Percentiles rank a stretch among this genome's conserved stretches.
Conservation (phyloP, 306 rosid genomes). For the Trifolium pratense region DNA sequence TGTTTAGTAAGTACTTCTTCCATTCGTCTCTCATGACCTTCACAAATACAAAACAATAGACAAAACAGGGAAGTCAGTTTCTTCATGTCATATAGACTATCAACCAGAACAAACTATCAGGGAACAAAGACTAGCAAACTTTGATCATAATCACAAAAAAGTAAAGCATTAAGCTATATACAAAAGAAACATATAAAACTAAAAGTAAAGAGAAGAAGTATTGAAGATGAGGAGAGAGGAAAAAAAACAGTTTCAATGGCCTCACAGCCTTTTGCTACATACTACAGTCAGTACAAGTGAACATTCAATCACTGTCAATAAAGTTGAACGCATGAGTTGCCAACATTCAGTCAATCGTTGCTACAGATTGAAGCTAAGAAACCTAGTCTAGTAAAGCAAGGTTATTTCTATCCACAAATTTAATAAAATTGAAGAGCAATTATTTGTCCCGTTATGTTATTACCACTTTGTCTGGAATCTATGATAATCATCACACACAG, state of each 20-base stretch:
- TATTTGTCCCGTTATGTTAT: conserved; percentile 1
- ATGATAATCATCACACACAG: conserved; percentile 5
- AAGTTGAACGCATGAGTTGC: background rate
- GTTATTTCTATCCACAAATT: conserved; percentile 12
- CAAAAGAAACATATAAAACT: conserved; percentile 19
- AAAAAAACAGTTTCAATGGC: background rate
- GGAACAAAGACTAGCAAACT: conserved; percentile 13
- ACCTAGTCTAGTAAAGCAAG: background rate
- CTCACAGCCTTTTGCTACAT: background rate
- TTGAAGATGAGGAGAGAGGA: background rate
- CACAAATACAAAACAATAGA: conserved; percentile 32
- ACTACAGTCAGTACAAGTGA: conserved; percentile 12
- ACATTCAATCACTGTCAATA: conserved; percentile 15
- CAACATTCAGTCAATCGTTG: background rate
- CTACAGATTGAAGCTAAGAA: conserved; percentile 5
- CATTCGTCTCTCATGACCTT: conserved; percentile 88
- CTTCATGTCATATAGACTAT: conserved; percentile 17
- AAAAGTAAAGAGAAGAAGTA: background rate
- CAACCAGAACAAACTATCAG: conserved; percentile 21
- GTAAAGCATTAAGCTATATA: conserved; percentile 12
- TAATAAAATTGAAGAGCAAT: conserved; percentile 6
- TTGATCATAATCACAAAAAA: conserved; percentile 28
- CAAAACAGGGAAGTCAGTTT: conserved; percentile 24
- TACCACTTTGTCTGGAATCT: conserved; percentile 2
- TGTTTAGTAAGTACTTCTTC: conserved; percentile 90